Percentiles rank a stretch among this genome's conserved stretches.
Evolutionary conservation across 2,329 filamentous ascomycete genomes (phyloP).

Genomic region (Stagonosporopsis tanaceti): DNA sequence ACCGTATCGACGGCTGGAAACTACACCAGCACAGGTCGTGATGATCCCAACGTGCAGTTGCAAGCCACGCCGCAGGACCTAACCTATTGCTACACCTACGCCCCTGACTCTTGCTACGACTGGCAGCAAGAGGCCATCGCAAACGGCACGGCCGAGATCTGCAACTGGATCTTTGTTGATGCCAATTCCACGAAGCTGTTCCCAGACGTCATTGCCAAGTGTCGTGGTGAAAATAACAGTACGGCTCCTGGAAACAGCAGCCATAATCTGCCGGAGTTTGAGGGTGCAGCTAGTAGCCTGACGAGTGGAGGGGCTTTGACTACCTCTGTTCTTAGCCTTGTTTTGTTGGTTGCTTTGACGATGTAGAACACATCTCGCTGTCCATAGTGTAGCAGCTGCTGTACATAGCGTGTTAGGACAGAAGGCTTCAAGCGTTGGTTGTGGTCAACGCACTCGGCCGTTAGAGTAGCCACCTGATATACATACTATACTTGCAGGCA

Average conservation of each 20-base stretch:
- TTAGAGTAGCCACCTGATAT: background rate
- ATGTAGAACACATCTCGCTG: background rate
- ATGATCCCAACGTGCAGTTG: constrained; percentile 25
- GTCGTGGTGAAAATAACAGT: constrained; percentile 11
- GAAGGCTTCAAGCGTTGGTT: background rate
- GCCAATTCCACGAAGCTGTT: constrained; percentile 29
- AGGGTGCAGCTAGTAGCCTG: constrained; percentile 10
- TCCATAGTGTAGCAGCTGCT: background rate
- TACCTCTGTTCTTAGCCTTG: background rate
- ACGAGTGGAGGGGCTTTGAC: background rate
- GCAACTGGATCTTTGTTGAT: constrained; percentile 30
- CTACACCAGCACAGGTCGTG: constrained; percentile 24
- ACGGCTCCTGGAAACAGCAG: constrained; percentile 8
- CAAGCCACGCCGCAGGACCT: constrained; percentile 14
- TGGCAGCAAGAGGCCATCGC: constrained; percentile 22
- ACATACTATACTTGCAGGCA: background rate
- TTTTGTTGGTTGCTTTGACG: background rate
- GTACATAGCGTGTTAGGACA: too few relatives aligned
- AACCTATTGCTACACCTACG: constrained; percentile 31
- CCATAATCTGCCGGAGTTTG: constrained; percentile 11
- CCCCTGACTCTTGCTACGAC: constrained; percentile 23
- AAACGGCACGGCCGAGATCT: constrained; percentile 27
- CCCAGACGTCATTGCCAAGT: constrained; percentile 28
- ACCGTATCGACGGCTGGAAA: constrained; percentile 12
- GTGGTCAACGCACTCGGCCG: background rate